Base-by-base conservation (phyloP, 2,329 filamentous ascomycete species). In the Lasiodiplodia sp. region DNA sequence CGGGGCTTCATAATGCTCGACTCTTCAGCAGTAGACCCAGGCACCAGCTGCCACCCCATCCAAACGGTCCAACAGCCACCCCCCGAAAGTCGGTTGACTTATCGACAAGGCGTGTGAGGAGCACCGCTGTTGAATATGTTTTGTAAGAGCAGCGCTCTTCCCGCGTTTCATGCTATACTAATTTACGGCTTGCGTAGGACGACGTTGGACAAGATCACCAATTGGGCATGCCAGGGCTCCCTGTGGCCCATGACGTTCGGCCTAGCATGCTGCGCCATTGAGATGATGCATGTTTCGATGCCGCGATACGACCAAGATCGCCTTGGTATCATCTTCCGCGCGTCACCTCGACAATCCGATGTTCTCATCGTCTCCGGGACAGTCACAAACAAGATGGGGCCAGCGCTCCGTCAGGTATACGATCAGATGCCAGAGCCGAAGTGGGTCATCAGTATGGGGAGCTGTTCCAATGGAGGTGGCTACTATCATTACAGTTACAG, bases 301-400 rank as follows among this genome's bases (percentile, higher is more conserved):
- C 93, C 93, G n/a, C 91, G 93, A 44, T 96, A 96, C 87, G 93
- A 96, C 77, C 92, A 96, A 79, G 93, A 97, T 83, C 90, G 93
- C 60, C 86, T 96, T 68, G 93, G 93, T 75, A 96, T 96, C 79
- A 96, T 96, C 80, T 96, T 96, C 87, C 91, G 93, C 76, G 93
- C 93, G 69, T 95, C 92, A 11, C 93, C 93, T 4, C 91, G 93
- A 72, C 93, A 97, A 82, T 93, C 93, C 69, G 94, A 97, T 80
- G 91, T 97, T 72, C 96, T 97, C 93, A 96, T 97, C 76, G 94
- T 97, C 37, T 93, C 94, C 31, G 94, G 94, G 69, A 97, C 94
- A 34, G 87, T 97, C 71, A 96, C 93, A 74, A 97, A 97, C 86
- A 97, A 97, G 86, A 97, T 97, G 94, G 93, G 93, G 0, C 93